Conservation (phyloP, 163 green algal species). For the Coccomyxa subellipsoidea region DNA sequence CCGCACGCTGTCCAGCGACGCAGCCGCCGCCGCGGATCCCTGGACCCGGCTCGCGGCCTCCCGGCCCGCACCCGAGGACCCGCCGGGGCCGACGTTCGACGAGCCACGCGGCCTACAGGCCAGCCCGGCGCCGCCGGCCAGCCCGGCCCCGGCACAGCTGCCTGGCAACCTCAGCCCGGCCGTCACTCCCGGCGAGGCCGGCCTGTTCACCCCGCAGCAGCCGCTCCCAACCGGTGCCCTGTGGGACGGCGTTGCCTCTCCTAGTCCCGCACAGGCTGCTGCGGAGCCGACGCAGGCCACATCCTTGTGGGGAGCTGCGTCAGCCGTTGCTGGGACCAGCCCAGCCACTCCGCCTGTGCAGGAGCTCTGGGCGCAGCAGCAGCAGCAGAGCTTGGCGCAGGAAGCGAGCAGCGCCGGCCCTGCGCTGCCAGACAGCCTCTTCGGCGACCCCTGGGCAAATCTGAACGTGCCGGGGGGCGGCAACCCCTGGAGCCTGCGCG, state of each 20-base stretch:
- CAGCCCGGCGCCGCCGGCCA: neutral
- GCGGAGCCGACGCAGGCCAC: neutral
- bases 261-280: neutral
- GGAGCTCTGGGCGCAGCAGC: neutral
- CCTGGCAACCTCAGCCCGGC: slow-evolving; percentile 2
- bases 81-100: neutral
- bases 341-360: neutral
- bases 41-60: neutral
- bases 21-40: neutral
- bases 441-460: neutral
- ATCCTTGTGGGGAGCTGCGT: neutral
- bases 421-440: neutral
- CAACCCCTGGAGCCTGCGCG: neutral
- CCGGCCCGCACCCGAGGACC: neutral
- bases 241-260: neutral
- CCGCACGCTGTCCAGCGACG: neutral
- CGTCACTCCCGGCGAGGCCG: neutral
- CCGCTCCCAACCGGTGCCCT: neutral
- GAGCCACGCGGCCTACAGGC: too few species aligned
- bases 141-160: neutral
- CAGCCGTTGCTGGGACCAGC: neutral
- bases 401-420: neutral
- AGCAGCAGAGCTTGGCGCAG: neutral
- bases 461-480: neutral
- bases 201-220: neutral